These are phyloP conservation scores for Teunomyces stri DNA, from an alignment of 805 yeast species.

Conservation along the genomic window DNA sequence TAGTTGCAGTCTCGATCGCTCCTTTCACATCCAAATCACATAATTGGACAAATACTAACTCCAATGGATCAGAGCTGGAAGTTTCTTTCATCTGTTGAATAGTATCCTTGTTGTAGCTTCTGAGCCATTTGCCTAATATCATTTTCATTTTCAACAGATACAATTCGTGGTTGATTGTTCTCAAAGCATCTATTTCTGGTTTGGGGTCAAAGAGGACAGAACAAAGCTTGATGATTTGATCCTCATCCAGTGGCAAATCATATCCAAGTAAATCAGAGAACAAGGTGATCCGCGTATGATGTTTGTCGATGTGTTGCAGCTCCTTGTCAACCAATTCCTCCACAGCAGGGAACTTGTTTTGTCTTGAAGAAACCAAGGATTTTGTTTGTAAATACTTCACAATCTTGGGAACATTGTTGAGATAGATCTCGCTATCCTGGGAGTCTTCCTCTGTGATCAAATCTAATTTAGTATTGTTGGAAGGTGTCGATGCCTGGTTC, in stretches of 20 bases:
- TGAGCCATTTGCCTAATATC: conserved; percentile 57
- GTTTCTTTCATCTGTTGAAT: conserved; percentile 23
- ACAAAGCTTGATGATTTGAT: conserved; percentile 52
- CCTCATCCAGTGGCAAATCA: conserved; percentile 17
- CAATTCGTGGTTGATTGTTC: conserved; percentile 6
- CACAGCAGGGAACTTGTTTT: conserved; percentile 28
- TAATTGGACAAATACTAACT: conserved; percentile 48
- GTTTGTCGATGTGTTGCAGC: conserved; percentile 5
- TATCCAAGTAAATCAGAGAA: conserved; percentile 19
- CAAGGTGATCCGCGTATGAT: background rate
- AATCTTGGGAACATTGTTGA: conserved; percentile 13
- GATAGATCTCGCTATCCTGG: conserved; percentile 8
- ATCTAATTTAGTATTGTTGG: background rate
- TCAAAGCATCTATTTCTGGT: conserved; percentile 11
- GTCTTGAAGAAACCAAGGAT: conserved; percentile 19
- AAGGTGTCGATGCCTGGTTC: conserved; percentile 23
- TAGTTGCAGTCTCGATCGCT: conserved; percentile 63
- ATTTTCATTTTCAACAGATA: conserved; percentile 38
- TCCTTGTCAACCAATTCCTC: background rate
- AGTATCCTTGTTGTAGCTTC: conserved; percentile 37
- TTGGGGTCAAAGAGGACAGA: conserved; percentile 52
- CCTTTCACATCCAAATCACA: conserved; percentile 55
- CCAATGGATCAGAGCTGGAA: conserved; percentile 40
- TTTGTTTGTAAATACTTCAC: conserved; percentile 19
- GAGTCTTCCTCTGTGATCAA: conserved; percentile 4